Conservation (phyloP, 495 filamentous ascomycete genomes). For the Podospora didyma region DNA sequence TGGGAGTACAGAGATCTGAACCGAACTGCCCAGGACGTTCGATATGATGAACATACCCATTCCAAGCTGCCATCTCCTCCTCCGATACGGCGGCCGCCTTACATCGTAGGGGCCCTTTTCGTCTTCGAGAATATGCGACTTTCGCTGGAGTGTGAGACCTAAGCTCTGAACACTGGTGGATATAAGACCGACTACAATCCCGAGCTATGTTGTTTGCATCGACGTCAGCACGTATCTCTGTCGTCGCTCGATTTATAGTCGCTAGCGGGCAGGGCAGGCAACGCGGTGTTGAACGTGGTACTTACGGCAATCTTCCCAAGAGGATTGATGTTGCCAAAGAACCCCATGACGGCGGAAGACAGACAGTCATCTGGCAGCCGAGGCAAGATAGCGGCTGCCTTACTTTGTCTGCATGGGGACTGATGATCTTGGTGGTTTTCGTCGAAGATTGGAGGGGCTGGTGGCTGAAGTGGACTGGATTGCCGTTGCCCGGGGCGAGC, state of each 20-base stretch:
- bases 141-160: slow-evolving; percentile 95
- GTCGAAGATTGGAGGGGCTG: neutral
- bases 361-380: slow-evolving; percentile 25
- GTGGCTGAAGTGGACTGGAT: neutral
- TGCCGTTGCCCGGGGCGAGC: neutral
- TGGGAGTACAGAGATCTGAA: slow-evolving; percentile 95
- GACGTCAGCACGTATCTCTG: slow-evolving; percentile 12
- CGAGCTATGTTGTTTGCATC: slow-evolving; percentile 57
- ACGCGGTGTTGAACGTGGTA: slow-evolving; percentile 16
- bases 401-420: slow-evolving; percentile 24
- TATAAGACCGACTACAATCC: slow-evolving; percentile 85
- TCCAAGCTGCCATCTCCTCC: slow-evolving; percentile 94
- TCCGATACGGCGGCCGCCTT: slow-evolving; percentile 80
- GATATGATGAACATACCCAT: slow-evolving; percentile 96
- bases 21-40: slow-evolving; percentile 90
- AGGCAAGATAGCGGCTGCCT: slow-evolving; percentile 11
- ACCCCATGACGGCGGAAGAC: slow-evolving; percentile 53
- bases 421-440: neutral
- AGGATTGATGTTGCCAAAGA: slow-evolving; percentile 79
- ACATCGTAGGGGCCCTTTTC: slow-evolving; percentile 77
- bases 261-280: neutral
- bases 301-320: slow-evolving; percentile 81
- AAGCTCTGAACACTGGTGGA: slow-evolving; percentile 93
- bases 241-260: neutral
- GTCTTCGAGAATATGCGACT: slow-evolving; percentile 97